Evolutionary conservation across 83 land plant genomes (phyloP).

Genomic region (Picea engelmannii): DNA sequence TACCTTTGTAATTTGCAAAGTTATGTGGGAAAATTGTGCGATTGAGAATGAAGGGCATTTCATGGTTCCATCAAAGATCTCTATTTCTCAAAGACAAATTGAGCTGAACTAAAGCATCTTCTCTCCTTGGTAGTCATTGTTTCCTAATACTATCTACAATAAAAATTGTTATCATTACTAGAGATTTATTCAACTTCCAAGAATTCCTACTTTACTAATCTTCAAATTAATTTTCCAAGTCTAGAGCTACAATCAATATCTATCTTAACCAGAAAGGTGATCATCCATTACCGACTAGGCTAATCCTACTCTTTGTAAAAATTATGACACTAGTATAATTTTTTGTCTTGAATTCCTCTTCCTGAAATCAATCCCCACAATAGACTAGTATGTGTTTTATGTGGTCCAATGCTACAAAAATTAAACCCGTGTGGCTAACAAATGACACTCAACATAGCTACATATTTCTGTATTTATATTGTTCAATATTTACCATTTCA

Average conservation of each 20-base stretch:
- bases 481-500: too few relatives aligned
- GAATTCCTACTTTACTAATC: too few relatives aligned
- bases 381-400: too few relatives aligned
- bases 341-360: background rate
- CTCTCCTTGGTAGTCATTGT: conserved; percentile 82
- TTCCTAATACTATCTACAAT: conserved; percentile 59
- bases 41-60: conserved; percentile 49
- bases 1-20: background rate
- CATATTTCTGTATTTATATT: too few relatives aligned
- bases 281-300: background rate
- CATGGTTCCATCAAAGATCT: conserved; percentile 63
- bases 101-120: conserved; percentile 65
- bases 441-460: too few relatives aligned
- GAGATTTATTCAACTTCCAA: too few relatives aligned
- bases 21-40: background rate
- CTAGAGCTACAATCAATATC: background rate
- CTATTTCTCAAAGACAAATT: conserved; percentile 38
- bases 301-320: background rate
- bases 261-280: background rate
- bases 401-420: too few relatives aligned
- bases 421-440: too few relatives aligned
- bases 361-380: background rate
- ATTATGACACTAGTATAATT: background rate
- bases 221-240: background rate
- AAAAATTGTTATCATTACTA: background rate